Percentiles rank a stretch among this genome's conserved stretches.
Evolutionary conservation across 805 yeast genomes (phyloP).

Genomic region (Saccharomycopsis guyanensis): DNA sequence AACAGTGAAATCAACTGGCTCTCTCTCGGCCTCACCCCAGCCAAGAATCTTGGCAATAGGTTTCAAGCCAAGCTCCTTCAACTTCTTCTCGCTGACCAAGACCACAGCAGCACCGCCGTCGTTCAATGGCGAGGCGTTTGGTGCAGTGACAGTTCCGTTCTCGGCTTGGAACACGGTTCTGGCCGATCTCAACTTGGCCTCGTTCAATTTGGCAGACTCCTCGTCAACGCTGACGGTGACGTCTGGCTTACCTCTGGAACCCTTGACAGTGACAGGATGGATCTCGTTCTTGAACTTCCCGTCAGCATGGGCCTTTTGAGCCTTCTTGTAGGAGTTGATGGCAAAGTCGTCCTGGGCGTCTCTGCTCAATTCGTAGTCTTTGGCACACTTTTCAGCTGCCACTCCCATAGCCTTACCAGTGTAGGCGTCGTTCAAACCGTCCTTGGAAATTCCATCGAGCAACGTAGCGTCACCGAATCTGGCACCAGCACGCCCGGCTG

Average conservation of each 20-base stretch:
- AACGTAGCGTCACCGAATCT: conserved; percentile 76
- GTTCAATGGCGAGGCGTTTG: conserved; percentile 92
- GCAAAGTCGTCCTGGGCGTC: conserved; percentile 89
- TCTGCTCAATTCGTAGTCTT: conserved; percentile 67
- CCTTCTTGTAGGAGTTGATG: conserved; percentile 74
- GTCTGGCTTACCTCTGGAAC: conserved; percentile 86
- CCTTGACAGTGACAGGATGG: conserved; percentile 82
- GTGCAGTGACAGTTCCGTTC: conserved; percentile 93
- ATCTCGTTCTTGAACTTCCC: conserved; percentile 83
- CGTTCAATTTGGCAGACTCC: conserved; percentile 73
- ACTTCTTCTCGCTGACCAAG: conserved; percentile 75
- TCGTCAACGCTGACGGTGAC: conserved; percentile 68
- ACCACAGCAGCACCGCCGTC: conserved; percentile 98
- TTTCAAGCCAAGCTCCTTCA: conserved; percentile 75
- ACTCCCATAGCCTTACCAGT: conserved; percentile 88
- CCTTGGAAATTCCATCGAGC: conserved; percentile 86
- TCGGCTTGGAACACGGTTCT: conserved; percentile 94
- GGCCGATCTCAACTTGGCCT: conserved; percentile 67
- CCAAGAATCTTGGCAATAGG: conserved; percentile 87
- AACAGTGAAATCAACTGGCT: conserved; percentile 91
- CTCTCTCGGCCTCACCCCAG: conserved; percentile 98
- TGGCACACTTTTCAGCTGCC: conserved; percentile 94
- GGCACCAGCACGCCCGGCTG: conserved; percentile 75
- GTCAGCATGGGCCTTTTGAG: conserved; percentile 67
- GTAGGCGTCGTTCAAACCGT: conserved; percentile 90